Conservation (phyloP, 148 eudicot genomes). For the Agrostemma githago region DNA sequence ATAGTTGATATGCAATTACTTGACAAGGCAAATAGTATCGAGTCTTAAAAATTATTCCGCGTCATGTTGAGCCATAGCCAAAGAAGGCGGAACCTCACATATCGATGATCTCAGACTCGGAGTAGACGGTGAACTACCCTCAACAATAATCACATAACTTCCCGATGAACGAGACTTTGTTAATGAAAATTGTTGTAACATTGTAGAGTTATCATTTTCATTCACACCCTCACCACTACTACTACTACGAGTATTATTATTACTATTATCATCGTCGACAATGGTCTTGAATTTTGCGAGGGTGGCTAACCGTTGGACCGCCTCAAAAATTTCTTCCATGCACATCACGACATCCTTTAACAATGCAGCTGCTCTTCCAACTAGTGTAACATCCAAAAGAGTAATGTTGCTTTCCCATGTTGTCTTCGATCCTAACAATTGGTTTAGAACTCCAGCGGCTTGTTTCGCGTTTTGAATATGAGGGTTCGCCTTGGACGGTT, state of each 20-base stretch:
- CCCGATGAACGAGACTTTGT: constrained; percentile 3
- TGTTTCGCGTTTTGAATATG: constrained; percentile 40
- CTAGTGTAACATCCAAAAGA: constrained; percentile 11
- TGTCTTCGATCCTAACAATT: constrained; percentile 26
- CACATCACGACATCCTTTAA: constrained; percentile 18
- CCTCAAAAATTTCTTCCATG: constrained; percentile 24
- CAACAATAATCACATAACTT: constrained; percentile 10
- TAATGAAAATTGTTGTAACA: constrained; percentile 8
- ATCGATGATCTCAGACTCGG: constrained; percentile 6
- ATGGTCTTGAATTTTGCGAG: constrained; percentile 22
- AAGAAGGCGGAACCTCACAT: constrained; percentile 11
- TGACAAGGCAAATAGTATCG: no score
- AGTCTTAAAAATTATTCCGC: constrained; percentile 9
- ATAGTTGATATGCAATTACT: no score
- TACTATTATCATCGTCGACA: not conserved
- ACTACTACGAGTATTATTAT: no score
- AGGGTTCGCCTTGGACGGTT: constrained; percentile 24
- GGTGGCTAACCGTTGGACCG: constrained; percentile 26
- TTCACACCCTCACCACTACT: no score
- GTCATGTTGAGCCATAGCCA: constrained; percentile 18
- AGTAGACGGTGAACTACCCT: constrained; percentile 9
- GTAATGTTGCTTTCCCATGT: constrained; percentile 12
- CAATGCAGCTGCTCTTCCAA: constrained; percentile 23
- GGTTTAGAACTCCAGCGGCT: constrained; percentile 31
- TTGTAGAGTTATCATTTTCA: not conserved